Evolutionary conservation across 2,329 filamentous ascomycete genomes (phyloP), one percentile per base, ranked within the genome.

Genomic region (Phaeophleospora eucalypticola): DNA sequence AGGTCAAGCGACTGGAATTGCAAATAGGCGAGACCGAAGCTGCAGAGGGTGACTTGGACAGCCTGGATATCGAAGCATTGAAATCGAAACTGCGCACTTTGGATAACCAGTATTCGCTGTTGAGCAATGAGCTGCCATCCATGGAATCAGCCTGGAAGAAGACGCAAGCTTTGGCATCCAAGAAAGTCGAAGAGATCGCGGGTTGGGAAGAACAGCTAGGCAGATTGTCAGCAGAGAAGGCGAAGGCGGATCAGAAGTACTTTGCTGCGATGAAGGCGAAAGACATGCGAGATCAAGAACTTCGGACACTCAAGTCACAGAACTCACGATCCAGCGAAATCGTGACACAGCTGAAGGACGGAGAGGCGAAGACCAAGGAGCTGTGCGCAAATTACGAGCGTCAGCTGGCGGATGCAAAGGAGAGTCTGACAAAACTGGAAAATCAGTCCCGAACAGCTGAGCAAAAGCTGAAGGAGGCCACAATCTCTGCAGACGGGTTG

Each of bases 161-260:
- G 67, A 87, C 90, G 43, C 88, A 90, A 63, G 82, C 83, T 17
- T 69, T 95, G 48, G 89, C 89, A 6, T 84, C 85, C 42, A 91
- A 89, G 71, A 97, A 95, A 68, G 82, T 95, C 27, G 79, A 85
- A 59, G 89, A 95, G 52, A 82, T 87, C 43, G 73, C 77, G 4
- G 75, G 78, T 3, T 73, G 89, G 63, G 90, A 97, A 69, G 89
- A 95, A 46, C 86, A 85, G 52, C 75, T 91, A 32, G 72, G 81
- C 15, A 75, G 86, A 18, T 72, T 94, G 16, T 81, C 81, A 34
- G 87, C 89, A 0, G 89, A 98, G 69, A 98, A 98, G 72, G 83
- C 85, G 55, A 97, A 96, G 68, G 91, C 91, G 1, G 93, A 98
- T 62, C 91, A 97, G 64, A 97, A 97, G 69, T 98, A 95, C 65